Evolutionary conservation across 2,329 filamentous ascomycete species (phyloP).

Genomic region (Clonostachys rhizophaga): DNA sequence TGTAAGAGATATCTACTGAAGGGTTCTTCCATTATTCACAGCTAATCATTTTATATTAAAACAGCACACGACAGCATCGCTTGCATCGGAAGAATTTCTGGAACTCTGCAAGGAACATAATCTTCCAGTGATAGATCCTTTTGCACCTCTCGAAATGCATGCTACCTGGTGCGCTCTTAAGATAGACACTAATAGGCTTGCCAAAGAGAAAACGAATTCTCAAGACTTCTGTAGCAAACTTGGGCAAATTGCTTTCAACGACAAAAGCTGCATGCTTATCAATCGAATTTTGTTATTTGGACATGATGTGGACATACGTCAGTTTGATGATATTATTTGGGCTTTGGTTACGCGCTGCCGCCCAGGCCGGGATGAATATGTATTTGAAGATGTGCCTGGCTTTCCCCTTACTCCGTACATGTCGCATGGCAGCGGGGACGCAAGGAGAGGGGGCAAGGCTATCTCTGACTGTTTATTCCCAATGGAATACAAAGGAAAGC

Average conservation of each 20-base stretch:
- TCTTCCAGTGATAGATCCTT: slow-evolving; percentile 37
- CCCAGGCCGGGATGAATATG: slow-evolving; percentile 33
- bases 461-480: slow-evolving; percentile 37
- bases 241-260: slow-evolving; percentile 33
- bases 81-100: slow-evolving; percentile 36
- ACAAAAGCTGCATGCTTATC: slow-evolving; percentile 34
- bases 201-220: slow-evolving; percentile 44
- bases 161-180: slow-evolving; percentile 46
- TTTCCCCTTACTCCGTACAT: slow-evolving; percentile 42
- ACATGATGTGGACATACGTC: slow-evolving; percentile 42
- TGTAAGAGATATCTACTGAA: slow-evolving; percentile 2
- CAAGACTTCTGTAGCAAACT: slow-evolving; percentile 29
- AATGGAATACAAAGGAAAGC: slow-evolving; percentile 30
- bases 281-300: slow-evolving; percentile 39
- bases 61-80: slow-evolving; percentile 29
- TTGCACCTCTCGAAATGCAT: slow-evolving; percentile 37
- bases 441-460: slow-evolving; percentile 33
- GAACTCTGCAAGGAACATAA: slow-evolving; percentile 23
- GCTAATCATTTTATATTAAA: too few species aligned
- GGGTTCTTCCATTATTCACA: not conserved
- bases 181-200: slow-evolving; percentile 51
- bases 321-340: slow-evolving; percentile 40
- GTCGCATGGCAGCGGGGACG: slow-evolving; percentile 27
- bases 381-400: slow-evolving; percentile 35
- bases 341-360: slow-evolving; percentile 42